phyloP scores from a whole-genome alignment of 176 grass and related monocot genomes.

The Carex parvula region DNA sequence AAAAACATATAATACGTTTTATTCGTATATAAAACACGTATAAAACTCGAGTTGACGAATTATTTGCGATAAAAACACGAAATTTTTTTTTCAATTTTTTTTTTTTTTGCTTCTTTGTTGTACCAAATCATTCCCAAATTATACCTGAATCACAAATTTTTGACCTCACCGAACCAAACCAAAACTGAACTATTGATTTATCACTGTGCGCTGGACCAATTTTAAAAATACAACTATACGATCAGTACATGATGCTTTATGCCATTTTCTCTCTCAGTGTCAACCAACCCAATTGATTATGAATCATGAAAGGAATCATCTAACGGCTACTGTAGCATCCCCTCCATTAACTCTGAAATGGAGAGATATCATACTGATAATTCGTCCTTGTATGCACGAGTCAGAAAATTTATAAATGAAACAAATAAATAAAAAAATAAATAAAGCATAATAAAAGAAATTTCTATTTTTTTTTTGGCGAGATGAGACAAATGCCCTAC shows the following conservation, averaged over 20 bases:
- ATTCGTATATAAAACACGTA: too few relatives aligned
- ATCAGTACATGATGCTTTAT: background rate
- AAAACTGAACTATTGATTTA: too few relatives aligned
- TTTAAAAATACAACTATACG: background rate
- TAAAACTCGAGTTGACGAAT: too few relatives aligned
- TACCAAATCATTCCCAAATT: too few relatives aligned
- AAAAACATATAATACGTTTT: too few relatives aligned
- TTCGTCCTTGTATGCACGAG: background rate
- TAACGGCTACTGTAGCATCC: background rate
- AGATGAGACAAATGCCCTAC: background rate
- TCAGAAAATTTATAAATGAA: background rate
- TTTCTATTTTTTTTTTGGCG: background rate
- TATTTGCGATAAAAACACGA: too few relatives aligned
- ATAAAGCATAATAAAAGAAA: background rate
- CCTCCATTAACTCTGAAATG: background rate
- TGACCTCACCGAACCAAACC: too few relatives aligned
- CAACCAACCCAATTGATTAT: background rate
- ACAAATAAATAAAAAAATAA: background rate
- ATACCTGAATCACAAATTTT: too few relatives aligned
- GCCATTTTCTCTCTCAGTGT: background rate
- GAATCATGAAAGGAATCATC: slow-evolving; percentile 8
- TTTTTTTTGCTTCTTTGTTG: too few relatives aligned
- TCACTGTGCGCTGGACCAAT: background rate
- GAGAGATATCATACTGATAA: background rate
- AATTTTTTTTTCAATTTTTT: too few relatives aligned